Conservation (phyloP, 2,329 filamentous ascomycete species). For the Cladosporium sp. region DNA sequence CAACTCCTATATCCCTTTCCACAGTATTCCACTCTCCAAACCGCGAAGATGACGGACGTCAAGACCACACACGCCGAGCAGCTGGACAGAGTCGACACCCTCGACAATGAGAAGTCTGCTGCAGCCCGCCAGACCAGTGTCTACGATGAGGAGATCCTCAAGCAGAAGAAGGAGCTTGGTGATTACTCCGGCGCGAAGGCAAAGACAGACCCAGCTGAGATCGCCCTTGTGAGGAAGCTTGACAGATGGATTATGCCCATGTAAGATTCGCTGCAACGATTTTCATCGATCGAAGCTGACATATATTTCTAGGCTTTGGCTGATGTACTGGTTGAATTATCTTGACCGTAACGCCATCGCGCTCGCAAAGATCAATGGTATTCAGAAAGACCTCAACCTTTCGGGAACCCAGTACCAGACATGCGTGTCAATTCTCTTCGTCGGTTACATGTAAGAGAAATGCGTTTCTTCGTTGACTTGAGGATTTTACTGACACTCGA, state of each 20-base stretch:
- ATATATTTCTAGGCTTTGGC: constrained; percentile 5
- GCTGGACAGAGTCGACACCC: constrained; percentile 8
- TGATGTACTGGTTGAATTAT: constrained; percentile 28
- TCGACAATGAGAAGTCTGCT: constrained; percentile 13
- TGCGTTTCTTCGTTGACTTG: neutral
- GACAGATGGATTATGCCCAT: constrained; percentile 35
- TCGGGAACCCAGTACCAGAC: constrained; percentile 49
- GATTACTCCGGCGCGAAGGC: constrained; percentile 38
- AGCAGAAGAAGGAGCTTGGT: constrained; percentile 14
- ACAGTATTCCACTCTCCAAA: neutral
- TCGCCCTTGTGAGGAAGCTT: constrained; percentile 36
- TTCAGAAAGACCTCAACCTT: constrained; percentile 50
- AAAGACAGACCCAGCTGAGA: constrained; percentile 38
- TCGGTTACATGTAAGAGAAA: constrained; percentile 36
- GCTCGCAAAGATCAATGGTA: constrained; percentile 39
- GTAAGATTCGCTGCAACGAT: constrained; percentile 19
- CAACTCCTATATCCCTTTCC: neutral
- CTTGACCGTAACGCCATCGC: constrained; percentile 27
- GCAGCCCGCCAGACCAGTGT: constrained; percentile 13
- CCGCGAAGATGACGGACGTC: constrained; percentile 12
- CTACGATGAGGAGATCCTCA: constrained; percentile 21
- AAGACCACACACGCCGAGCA: constrained; percentile 10
- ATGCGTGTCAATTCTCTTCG: constrained; percentile 47
- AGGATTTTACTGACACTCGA: neutral
- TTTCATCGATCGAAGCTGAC: constrained; percentile 3